phyloP scores from a whole-genome alignment of 192 early-diverging fungal species.

The Umbelopsis ramanniana region DNA sequence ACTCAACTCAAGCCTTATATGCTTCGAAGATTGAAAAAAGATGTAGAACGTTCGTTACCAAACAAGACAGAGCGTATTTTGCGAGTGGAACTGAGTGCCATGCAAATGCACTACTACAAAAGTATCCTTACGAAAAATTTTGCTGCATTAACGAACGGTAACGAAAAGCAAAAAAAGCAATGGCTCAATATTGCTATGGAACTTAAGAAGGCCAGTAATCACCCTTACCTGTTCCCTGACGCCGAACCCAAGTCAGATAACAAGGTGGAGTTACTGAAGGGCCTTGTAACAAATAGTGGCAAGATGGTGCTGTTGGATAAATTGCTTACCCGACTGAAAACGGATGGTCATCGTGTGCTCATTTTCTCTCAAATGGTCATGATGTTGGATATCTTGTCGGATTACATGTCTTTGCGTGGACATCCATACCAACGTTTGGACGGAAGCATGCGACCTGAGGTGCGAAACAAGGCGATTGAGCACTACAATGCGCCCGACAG shows the following conservation, averaged over 20 bases:
- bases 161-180: slow-evolving; percentile 62
- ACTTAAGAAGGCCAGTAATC: slow-evolving; percentile 94
- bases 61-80: slow-evolving; percentile 94
- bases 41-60: slow-evolving; percentile 94
- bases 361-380: slow-evolving; percentile 98
- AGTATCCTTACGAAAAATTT: slow-evolving; percentile 92
- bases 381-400: slow-evolving; percentile 92
- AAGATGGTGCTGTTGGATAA: slow-evolving; percentile 99
- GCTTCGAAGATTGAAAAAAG: slow-evolving; percentile 94
- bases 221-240: slow-evolving; percentile 86
- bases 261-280: slow-evolving; percentile 78
- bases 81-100: slow-evolving; percentile 84
- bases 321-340: slow-evolving; percentile 83
- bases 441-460: slow-evolving; percentile 82
- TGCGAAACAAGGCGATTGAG: slow-evolving; percentile 91
- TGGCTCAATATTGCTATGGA: slow-evolving; percentile 93
- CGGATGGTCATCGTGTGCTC: slow-evolving; percentile 89
- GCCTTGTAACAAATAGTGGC: slow-evolving; percentile 85
- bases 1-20: slow-evolving; percentile 82
- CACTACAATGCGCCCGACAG: slow-evolving; percentile 93
- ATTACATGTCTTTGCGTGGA: slow-evolving; percentile 85
- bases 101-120: slow-evolving; percentile 94
- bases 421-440: slow-evolving; percentile 92
- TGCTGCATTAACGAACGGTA: slow-evolving; percentile 67
- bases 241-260: slow-evolving; percentile 61